Percentiles rank a stretch among this genome's conserved stretches.
phyloP scores from a whole-genome alignment of 2,329 filamentous ascomycete genomes.

The Pestalotiopsis sp. region DNA sequence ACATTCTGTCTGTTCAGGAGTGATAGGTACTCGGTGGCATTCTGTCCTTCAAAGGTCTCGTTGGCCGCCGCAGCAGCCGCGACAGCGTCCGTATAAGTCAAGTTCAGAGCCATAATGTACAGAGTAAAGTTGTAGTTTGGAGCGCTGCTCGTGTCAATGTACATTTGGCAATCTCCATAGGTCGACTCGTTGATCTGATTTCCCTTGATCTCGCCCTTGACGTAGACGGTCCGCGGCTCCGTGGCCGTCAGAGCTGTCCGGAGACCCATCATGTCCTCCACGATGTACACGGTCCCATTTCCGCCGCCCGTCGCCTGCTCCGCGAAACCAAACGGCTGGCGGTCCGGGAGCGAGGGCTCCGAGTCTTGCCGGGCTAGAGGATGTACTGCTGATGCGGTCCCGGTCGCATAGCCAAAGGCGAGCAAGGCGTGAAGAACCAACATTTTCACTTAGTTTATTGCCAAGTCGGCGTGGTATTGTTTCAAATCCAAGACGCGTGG shows the following conservation, averaged over 20 bases:
- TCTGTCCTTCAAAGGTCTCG: slow-evolving; percentile 18
- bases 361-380: not conserved
- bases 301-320: slow-evolving; percentile 18
- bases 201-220: slow-evolving; percentile 19
- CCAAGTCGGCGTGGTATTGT: not conserved
- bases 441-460: not conserved
- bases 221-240: slow-evolving; percentile 18
- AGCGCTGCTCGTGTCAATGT: slow-evolving; percentile 19
- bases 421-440: not conserved
- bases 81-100: slow-evolving; percentile 20
- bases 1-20: slow-evolving; percentile 21
- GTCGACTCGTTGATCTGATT: slow-evolving; percentile 19
- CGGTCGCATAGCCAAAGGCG: not conserved
- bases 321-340: slow-evolving; percentile 22
- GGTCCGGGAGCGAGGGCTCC: slow-evolving; percentile 14
- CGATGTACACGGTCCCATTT: slow-evolving; percentile 17
- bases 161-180: slow-evolving; percentile 18
- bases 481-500: not conserved
- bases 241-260: slow-evolving; percentile 15
- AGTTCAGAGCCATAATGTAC: slow-evolving; percentile 20
- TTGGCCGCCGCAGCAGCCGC: slow-evolving; percentile 14
- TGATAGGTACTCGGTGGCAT: slow-evolving; percentile 21
- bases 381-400: not conserved
- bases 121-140: slow-evolving; percentile 20
- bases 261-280: slow-evolving; percentile 22